Percentiles rank a stretch among this genome's conserved stretches.
These are phyloP conservation scores for Deakozyma indianensis DNA, from an alignment of 805 yeast species.

Conservation along the genomic window DNA sequence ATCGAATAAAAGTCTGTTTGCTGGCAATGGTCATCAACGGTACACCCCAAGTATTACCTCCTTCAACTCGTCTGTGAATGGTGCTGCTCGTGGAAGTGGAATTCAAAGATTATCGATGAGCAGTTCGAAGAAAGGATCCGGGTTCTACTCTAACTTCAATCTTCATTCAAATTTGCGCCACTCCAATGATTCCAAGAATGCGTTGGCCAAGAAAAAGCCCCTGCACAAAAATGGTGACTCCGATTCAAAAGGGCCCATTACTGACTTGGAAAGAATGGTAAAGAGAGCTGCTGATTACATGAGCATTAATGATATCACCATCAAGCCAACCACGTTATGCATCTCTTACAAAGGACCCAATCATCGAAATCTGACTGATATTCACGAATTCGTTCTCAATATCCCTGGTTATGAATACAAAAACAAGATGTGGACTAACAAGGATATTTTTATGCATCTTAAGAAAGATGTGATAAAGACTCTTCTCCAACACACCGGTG, in stretches of 20 bases:
- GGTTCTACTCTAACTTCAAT: constrained; percentile 2
- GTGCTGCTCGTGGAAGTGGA: not conserved
- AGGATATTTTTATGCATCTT: constrained; percentile 49
- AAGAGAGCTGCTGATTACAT: constrained; percentile 58
- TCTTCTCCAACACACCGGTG: constrained; percentile 43
- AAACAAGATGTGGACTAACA: constrained; percentile 56
- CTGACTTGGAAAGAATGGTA: constrained; percentile 50
- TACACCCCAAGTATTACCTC: not conserved
- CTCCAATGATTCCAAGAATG: not conserved
- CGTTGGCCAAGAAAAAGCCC: not conserved
- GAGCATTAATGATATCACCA: constrained; percentile 45
- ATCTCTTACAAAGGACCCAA: constrained; percentile 55
- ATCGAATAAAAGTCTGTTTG: not conserved
- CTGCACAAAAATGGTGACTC: not conserved
- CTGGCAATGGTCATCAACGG: not conserved
- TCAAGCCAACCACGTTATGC: constrained; percentile 38
- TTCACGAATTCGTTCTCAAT: constrained; percentile 52
- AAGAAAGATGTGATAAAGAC: constrained; percentile 33
- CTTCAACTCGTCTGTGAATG: not conserved
- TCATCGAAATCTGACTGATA: constrained; percentile 53
- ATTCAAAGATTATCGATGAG: not conserved
- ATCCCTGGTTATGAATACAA: constrained; percentile 47
- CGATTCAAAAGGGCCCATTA: constrained; percentile 13
- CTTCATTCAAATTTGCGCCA: not conserved
- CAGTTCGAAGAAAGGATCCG: not conserved